A percentile compares a stretch with the other conserved stretches of the same genome.
Evolutionary conservation across 169 alveolate species (phyloP).

Genomic region (Plasmodium blacklocki): DNA sequence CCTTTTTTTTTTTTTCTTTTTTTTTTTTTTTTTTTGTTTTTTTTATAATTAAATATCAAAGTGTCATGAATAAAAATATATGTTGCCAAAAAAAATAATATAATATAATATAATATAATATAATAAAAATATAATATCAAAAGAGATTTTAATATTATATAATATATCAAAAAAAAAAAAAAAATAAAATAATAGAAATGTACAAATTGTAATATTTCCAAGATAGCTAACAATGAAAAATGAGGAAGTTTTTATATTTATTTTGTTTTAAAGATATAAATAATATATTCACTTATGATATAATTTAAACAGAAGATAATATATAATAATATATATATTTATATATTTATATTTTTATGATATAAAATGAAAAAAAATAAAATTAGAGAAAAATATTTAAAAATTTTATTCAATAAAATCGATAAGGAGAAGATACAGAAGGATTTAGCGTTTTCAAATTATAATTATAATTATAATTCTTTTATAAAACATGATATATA

Average conservation of each 20-base stretch:
- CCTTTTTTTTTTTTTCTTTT: too few relatives aligned
- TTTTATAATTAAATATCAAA: too few relatives aligned
- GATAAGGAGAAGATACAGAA: slow-evolving; percentile 23
- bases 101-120: too few relatives aligned
- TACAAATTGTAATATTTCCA: neutral
- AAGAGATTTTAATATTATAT: too few relatives aligned
- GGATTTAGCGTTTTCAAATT: slow-evolving; percentile 3
- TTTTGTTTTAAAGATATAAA: too few relatives aligned
- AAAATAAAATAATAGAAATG: neutral
- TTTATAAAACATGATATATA: slow-evolving; percentile 36
- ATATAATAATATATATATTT: neutral
- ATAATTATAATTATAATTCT: slow-evolving; percentile 18
- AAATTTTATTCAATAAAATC: slow-evolving; percentile 23
- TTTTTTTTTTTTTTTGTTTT: too few relatives aligned
- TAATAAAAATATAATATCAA: too few relatives aligned
- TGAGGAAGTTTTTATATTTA: too few relatives aligned
- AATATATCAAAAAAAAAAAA: slow-evolving; percentile 3
- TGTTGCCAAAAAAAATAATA: too few relatives aligned
- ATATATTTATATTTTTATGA: neutral
- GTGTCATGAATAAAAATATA: too few relatives aligned
- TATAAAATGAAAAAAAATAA: slow-evolving; percentile 32
- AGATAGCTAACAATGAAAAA: too few relatives aligned
- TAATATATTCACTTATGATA: too few relatives aligned
- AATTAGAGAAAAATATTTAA: slow-evolving; percentile 44
- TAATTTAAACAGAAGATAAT: neutral